Percentiles rank a stretch among this genome's conserved stretches.
Evolutionary conservation across 2,329 filamentous ascomycete genomes (phyloP).

Genomic region (Penicillium sp.): DNA sequence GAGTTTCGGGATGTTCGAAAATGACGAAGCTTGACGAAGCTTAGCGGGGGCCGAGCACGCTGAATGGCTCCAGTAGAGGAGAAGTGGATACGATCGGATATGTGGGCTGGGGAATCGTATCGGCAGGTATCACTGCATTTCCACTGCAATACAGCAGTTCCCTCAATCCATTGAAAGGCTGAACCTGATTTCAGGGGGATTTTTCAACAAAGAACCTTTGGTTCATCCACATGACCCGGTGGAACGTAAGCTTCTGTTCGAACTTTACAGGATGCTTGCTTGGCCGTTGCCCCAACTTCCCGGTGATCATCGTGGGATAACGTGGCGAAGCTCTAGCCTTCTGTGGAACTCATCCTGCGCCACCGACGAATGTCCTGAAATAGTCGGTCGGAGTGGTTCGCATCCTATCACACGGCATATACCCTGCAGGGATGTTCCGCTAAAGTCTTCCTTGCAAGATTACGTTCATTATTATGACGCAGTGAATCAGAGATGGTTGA

Average conservation of each 20-base stretch:
- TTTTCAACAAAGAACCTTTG: neutral
- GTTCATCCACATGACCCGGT: neutral
- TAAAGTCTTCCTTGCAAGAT: neutral
- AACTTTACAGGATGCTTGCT: neutral
- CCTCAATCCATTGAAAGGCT: neutral
- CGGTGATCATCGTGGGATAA: neutral
- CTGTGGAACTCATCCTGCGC: neutral
- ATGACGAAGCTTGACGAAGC: constrained; percentile 22
- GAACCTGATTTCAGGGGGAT: neutral
- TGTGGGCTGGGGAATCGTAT: neutral
- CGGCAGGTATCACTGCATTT: neutral
- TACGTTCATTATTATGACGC: constrained; percentile 7
- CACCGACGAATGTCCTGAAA: neutral
- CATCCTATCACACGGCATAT: neutral
- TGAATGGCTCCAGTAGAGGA: neutral
- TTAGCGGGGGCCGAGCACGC: constrained; percentile 10
- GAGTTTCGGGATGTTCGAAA: constrained; percentile 3
- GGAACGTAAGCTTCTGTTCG: neutral
- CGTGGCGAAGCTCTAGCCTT: constrained; percentile 6
- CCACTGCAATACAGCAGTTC: neutral
- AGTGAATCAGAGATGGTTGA: neutral
- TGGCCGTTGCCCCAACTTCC: neutral
- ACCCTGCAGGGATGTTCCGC: neutral
- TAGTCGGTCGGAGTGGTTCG: neutral
- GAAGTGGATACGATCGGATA: neutral